Conservation (phyloP, 306 rosid species). For the Coriaria nepalensis region DNA sequence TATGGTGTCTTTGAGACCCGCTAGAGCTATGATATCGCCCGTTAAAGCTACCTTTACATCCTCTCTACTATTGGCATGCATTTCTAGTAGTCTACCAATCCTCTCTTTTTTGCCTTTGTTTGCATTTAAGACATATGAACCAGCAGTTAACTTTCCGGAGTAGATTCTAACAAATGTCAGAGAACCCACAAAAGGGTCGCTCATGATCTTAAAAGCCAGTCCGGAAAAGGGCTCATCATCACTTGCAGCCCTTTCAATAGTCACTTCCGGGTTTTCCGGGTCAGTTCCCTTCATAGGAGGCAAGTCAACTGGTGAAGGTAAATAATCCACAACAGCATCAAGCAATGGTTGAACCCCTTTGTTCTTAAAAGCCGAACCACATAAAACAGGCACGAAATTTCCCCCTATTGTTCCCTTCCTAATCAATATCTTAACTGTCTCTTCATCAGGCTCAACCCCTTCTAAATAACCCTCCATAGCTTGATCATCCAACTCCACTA, state of each 20-base stretch:
- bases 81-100: constrained; percentile 90
- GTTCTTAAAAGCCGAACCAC: constrained; percentile 97
- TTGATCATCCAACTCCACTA: constrained; percentile 74
- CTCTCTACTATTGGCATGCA: constrained; percentile 96
- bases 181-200: constrained; percentile 86
- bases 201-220: constrained; percentile 97
- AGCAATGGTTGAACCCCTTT: constrained; percentile 96
- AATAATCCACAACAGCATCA: constrained; percentile 87
- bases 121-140: constrained; percentile 73
- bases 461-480: constrained; percentile 83
- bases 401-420: constrained; percentile 62
- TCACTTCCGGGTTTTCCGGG: constrained; percentile 75
- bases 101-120: constrained; percentile 93
- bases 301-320: constrained; percentile 83
- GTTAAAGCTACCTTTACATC: constrained; percentile 83
- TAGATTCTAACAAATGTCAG: constrained; percentile 90
- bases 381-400: constrained; percentile 75
- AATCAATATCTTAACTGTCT: constrained; percentile 51
- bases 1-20: constrained; percentile 84
- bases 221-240: constrained; percentile 88
- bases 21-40: constrained; percentile 87
- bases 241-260: constrained; percentile 51
- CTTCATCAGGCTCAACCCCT: constrained; percentile 85
- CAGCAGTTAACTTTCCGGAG: constrained; percentile 71
- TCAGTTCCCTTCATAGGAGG: constrained; percentile 89